A percentile compares a stretch with the other conserved stretches of the same genome.
phyloP scores from a whole-genome alignment of 139 green algal genomes.

The Micromonas pusilla region DNA sequence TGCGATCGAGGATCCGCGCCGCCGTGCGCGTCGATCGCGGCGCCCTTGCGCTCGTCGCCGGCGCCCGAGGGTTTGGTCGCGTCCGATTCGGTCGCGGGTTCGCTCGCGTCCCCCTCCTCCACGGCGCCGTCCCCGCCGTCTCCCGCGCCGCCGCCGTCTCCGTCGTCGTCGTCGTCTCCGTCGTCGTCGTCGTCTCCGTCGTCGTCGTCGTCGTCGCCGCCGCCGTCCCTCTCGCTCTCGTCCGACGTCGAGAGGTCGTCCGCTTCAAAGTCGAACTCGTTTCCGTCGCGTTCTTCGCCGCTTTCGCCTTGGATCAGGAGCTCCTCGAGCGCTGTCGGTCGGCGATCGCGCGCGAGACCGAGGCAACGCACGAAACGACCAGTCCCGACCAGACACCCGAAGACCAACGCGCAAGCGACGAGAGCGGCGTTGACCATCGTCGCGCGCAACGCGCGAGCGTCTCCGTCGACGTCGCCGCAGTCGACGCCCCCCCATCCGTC shows the following conservation, averaged over 20 bases:
- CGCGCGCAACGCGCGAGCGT: too few relatives aligned
- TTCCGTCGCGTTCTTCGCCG: neutral
- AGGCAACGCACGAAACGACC: too few relatives aligned
- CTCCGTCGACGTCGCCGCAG: too few relatives aligned
- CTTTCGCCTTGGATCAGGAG: neutral
- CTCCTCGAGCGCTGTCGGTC: neutral
- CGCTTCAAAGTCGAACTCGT: conserved; percentile 23
- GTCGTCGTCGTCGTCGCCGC: conserved; percentile 28
- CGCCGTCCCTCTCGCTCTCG: conserved; percentile 29
- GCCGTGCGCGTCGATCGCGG: neutral
- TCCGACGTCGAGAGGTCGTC: conserved; percentile 19
- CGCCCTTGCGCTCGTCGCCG: neutral
- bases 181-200: neutral
- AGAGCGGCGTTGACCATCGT: too few relatives aligned
- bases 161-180: neutral
- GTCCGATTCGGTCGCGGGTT: neutral
- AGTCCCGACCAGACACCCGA: too few relatives aligned
- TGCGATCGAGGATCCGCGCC: neutral
- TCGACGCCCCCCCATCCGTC: conserved; percentile 25
- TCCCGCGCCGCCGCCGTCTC: neutral
- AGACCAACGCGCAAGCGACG: too few relatives aligned
- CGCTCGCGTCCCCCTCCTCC: neutral
- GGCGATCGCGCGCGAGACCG: too few relatives aligned
- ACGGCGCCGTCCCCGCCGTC: neutral
- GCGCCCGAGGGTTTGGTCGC: neutral